Evolutionary conservation across 495 filamentous ascomycete genomes (phyloP).

Genomic region (Penicillium tannophilum): DNA sequence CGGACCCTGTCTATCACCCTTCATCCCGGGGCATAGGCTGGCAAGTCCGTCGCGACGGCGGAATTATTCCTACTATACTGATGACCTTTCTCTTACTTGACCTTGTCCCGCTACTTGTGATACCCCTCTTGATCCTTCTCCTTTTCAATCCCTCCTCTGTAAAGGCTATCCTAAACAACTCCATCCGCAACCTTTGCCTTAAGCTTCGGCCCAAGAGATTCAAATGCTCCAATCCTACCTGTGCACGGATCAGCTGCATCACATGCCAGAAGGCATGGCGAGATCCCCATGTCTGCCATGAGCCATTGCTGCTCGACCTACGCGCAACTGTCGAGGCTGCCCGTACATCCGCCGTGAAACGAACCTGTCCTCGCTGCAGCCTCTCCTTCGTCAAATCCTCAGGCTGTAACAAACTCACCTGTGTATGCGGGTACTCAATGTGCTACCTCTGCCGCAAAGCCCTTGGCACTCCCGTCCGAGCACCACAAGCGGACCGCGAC

Average conservation of each 20-base stretch:
- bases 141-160: constrained; percentile 43
- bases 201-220: constrained; percentile 70
- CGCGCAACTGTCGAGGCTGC: constrained; percentile 87
- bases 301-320: constrained; percentile 65
- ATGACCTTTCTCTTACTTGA: constrained; percentile 42
- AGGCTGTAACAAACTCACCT: constrained; percentile 97
- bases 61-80: constrained; percentile 36
- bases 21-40: constrained; percentile 40
- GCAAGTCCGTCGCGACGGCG: constrained; percentile 55
- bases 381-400: constrained; percentile 88
- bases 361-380: constrained; percentile 88
- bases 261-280: constrained; percentile 66
- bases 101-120: constrained; percentile 54
- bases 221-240: constrained; percentile 66
- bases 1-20: constrained; percentile 74
- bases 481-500: constrained; percentile 9
- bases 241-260: constrained; percentile 74
- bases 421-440: constrained; percentile 97
- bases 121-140: constrained; percentile 51
- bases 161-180: constrained; percentile 46
- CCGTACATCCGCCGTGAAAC: constrained; percentile 90
- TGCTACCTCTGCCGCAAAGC: constrained; percentile 83
- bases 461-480: constrained; percentile 33
- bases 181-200: constrained; percentile 64
- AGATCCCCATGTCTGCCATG: constrained; percentile 68